A percentile compares a stretch with the other conserved stretches of the same genome.
Evolutionary conservation across 202 grass and related monocot genomes (phyloP).

Genomic region (Panicum virgatum): DNA sequence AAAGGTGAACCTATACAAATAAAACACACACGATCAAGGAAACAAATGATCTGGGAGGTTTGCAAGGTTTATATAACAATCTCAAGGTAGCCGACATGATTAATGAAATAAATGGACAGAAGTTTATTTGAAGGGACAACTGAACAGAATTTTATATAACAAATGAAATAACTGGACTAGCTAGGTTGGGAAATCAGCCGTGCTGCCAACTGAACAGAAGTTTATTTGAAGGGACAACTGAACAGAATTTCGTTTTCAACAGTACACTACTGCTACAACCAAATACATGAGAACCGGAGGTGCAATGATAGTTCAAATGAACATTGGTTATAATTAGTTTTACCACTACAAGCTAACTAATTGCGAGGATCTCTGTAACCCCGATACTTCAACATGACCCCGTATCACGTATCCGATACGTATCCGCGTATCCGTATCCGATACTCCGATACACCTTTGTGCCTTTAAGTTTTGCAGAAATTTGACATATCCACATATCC

Average conservation of each 20-base stretch:
- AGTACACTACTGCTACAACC: not conserved
- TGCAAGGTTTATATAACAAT: no score
- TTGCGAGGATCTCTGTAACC: no score
- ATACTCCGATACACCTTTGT: no score
- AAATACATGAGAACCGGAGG: not conserved
- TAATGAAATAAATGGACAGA: no score
- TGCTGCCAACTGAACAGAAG: not conserved
- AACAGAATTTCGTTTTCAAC: not conserved
- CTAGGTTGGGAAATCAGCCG: not conserved
- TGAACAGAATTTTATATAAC: no score
- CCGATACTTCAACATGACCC: no score
- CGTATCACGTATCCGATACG: no score
- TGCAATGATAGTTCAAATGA: not conserved
- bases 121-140: no score
- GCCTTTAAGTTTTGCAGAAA: no score
- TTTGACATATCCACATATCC: no score
- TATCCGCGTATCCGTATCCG: no score
- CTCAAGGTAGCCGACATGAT: not conserved
- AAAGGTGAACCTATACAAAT: no score
- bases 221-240: not conserved
- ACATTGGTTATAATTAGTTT: not conserved
- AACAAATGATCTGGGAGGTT: not conserved
- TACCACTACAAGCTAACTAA: not conserved
- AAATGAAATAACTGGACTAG: not conserved
- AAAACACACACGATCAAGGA: not conserved